These are phyloP conservation scores for Adenanthera pavonina DNA, from an alignment of 306 rosid species.

Conservation along the genomic window DNA sequence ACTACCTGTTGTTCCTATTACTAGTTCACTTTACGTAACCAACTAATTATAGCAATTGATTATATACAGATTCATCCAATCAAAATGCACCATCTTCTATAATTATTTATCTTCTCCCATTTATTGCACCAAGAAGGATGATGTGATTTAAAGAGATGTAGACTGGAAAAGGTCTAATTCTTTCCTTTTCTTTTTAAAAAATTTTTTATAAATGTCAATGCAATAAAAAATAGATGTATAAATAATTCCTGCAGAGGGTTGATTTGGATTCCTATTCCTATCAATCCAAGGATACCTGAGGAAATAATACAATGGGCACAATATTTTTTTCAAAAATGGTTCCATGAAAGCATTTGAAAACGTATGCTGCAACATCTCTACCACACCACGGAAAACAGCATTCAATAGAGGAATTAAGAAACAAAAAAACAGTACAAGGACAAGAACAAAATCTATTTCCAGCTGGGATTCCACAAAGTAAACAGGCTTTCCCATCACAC, in stretches of 20 bases:
- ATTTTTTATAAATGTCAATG: not conserved
- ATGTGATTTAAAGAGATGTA: constrained; percentile 6
- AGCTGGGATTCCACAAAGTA: not conserved
- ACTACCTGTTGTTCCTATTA: constrained; percentile 5
- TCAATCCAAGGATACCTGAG: constrained; percentile 1
- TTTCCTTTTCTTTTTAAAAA: not conserved
- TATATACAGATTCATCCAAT: constrained; percentile 7
- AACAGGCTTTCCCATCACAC: not conserved
- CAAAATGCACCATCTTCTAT: not conserved
- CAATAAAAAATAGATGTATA: not conserved
- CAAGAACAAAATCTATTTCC: not conserved
- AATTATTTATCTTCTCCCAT: not conserved
- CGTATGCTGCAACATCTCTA: not conserved
- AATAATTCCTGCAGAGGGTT: not conserved
- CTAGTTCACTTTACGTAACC: not conserved
- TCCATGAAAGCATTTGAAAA: not conserved
- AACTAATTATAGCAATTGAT: not conserved
- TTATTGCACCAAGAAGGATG: constrained; percentile 6
- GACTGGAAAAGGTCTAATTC: not conserved
- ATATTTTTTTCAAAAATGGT: not conserved
- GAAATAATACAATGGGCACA: not conserved
- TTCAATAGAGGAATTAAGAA: not conserved
- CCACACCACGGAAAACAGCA: not conserved
- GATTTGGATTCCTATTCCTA: constrained; percentile 16
- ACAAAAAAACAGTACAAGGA: not conserved